Evolutionary conservation across 2,329 filamentous ascomycete species (phyloP).

Genomic region (Mycosphaerella arachidis): DNA sequence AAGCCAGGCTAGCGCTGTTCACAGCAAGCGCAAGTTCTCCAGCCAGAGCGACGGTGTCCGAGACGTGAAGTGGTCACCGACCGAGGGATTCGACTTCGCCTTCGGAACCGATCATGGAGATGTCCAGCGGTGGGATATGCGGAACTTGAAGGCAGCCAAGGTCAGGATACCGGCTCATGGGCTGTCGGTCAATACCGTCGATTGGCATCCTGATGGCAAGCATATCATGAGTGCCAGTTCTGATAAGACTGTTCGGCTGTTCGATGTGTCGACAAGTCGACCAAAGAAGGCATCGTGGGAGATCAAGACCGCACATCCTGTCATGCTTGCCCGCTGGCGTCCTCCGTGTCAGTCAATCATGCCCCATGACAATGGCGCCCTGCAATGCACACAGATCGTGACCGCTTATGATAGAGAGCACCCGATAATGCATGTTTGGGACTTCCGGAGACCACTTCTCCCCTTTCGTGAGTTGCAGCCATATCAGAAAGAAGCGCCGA

Average conservation of each 20-base stretch:
- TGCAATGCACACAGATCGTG: conserved; percentile 59
- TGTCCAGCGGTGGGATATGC: conserved; percentile 61
- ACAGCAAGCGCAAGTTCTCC: conserved; percentile 52
- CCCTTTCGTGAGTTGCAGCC: conserved; percentile 58
- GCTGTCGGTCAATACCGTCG: conserved; percentile 53
- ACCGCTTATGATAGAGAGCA: conserved; percentile 60
- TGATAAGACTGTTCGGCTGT: conserved; percentile 60
- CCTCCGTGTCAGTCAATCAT: conserved; percentile 55
- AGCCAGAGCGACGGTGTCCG: conserved; percentile 59
- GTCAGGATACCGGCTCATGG: conserved; percentile 60
- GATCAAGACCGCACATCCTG: conserved; percentile 57
- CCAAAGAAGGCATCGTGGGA: conserved; percentile 57
- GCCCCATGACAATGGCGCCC: conserved; percentile 47
- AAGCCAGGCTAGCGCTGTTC: conserved; percentile 44
- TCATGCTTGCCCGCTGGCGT: conserved; percentile 59
- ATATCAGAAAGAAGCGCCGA: conserved; percentile 48
- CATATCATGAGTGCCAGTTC: conserved; percentile 60
- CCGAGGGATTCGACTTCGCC: conserved; percentile 58
- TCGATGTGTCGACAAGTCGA: conserved; percentile 57
- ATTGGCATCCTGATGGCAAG: conserved; percentile 65
- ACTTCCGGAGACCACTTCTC: conserved; percentile 58
- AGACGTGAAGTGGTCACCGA: conserved; percentile 62
- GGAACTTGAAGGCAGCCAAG: conserved; percentile 53
- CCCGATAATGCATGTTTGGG: conserved; percentile 60
- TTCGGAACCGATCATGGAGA: conserved; percentile 61